These are phyloP conservation scores for Coelastrella sp. DNA, from an alignment of 139 green algal species.

Conservation along the genomic window DNA sequence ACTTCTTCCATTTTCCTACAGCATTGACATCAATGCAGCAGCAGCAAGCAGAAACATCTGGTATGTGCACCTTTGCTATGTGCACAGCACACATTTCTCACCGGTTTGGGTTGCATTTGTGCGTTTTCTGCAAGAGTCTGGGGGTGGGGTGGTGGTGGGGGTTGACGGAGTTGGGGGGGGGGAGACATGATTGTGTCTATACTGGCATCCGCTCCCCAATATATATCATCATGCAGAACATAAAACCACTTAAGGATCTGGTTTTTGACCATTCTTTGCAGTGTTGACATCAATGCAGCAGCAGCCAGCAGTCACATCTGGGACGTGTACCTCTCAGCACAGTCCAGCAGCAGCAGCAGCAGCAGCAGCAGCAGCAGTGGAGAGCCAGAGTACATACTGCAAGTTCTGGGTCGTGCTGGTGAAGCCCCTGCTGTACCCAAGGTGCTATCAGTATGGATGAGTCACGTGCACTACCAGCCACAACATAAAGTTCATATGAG, in stretches of 20 bases:
- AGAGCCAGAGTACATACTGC: slow-evolving; percentile 13
- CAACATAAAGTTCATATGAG: background rate
- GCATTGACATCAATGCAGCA: background rate
- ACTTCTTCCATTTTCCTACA: background rate
- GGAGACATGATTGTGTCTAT: no score
- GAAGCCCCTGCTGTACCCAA: background rate
- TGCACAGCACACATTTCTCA: no score
- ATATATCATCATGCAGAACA: no score
- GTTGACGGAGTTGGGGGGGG: no score
- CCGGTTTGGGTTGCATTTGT: no score
- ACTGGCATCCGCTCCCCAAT: no score
- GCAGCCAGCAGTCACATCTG: background rate
- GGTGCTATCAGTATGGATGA: background rate
- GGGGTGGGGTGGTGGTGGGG: background rate
- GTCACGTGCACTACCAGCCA: slow-evolving; percentile 1
- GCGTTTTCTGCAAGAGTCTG: no score
- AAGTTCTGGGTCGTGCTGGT: slow-evolving; percentile 21
- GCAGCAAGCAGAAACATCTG: no score
- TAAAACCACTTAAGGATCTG: no score
- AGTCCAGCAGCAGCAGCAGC: background rate
- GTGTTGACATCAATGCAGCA: no score
- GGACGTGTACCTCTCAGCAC: slow-evolving; percentile 18
- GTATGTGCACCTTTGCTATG: no score
- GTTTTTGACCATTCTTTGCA: no score
- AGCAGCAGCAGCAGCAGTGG: background rate